Base-by-base conservation (phyloP, 148 eudicot genomes). In the Heliosperma pusillum region DNA sequence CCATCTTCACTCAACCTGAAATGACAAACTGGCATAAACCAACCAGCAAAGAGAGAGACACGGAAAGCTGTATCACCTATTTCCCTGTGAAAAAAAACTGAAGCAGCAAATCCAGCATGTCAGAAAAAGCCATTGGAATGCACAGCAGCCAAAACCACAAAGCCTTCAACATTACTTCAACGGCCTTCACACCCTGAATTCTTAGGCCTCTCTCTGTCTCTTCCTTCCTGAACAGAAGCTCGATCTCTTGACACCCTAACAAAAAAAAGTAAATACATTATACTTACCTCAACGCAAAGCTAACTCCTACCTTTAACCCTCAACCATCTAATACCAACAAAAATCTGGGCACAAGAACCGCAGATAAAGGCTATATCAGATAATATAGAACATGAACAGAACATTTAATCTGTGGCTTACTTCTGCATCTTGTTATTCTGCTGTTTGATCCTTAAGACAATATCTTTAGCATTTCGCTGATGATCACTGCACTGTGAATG, bases 401-500 rank as follows among this genome's bases (percentile, higher is more conserved):
- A 73, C 64, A 58, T 42, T 30, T 27, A 5, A 64, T 75, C 30
- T 26, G 50, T 22, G 59, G 84, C 93, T 84, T 76, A 92, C 99
- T 84, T 92, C 75, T 82, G 90, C 77, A 79, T 88, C 89, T 90
- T 92, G 52, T 78, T 80, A 79, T 82, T 86, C 71, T 86, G 90
- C 86, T 86, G 83, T 77, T 95, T 92, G 78, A 90, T 89, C 77
- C 81, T 84, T 55, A 80, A 80, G 72, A 85, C 99, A 85, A 90
- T 86, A 76, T 92, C 97, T 87, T 88, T 85, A 26, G 97, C 81
- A 89, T 77, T 85, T 36, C 84, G 84, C 79, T 92, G 97, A 80
- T 92, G 99, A 61, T 92, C 97, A 69, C 88, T 83, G 26, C 97
- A 87, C 75, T 95, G 99, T 30, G 94, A 87, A 82, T 95, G 99